phyloP scores from a whole-genome alignment of 495 filamentous ascomycete genomes.

The Saxophila tyrrhenica region DNA sequence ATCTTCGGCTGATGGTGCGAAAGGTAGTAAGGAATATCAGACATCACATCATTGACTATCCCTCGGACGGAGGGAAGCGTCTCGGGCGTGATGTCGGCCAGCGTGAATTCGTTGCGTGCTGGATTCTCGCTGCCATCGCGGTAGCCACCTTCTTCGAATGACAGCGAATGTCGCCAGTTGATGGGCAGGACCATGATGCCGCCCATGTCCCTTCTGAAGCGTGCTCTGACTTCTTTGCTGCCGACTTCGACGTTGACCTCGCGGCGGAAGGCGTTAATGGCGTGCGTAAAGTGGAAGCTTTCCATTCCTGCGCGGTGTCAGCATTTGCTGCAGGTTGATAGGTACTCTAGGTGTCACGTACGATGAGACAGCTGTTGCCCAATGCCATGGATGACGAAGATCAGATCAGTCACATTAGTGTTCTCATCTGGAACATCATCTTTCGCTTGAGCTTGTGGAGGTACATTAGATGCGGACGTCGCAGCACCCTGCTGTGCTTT shows the following conservation, averaged over 20 bases:
- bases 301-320: constrained; percentile 44
- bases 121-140: constrained; percentile 40
- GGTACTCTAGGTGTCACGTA: neutral
- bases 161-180: constrained; percentile 84
- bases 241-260: constrained; percentile 75
- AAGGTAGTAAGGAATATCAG: constrained; percentile 94
- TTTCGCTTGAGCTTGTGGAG: constrained; percentile 24
- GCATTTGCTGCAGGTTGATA: neutral
- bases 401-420: constrained; percentile 69
- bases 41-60: constrained; percentile 91
- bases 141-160: constrained; percentile 63
- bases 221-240: constrained; percentile 56
- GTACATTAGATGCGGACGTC: constrained; percentile 21
- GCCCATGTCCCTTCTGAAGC: constrained; percentile 58
- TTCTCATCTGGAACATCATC: constrained; percentile 37
- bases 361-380: constrained; percentile 94
- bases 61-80: constrained; percentile 80
- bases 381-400: constrained; percentile 88
- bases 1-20: constrained; percentile 93
- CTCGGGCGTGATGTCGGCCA: constrained; percentile 86
- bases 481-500: constrained; percentile 40
- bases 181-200: constrained; percentile 64
- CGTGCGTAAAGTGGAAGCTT: constrained; percentile 92
- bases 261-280: constrained; percentile 82
- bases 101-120: constrained; percentile 52